Percentiles rank a stretch among this genome's conserved stretches.
Evolutionary conservation across 768 basidiomycete genomes (phyloP).

Genomic region (Chalciporus pseudorubinellus): DNA sequence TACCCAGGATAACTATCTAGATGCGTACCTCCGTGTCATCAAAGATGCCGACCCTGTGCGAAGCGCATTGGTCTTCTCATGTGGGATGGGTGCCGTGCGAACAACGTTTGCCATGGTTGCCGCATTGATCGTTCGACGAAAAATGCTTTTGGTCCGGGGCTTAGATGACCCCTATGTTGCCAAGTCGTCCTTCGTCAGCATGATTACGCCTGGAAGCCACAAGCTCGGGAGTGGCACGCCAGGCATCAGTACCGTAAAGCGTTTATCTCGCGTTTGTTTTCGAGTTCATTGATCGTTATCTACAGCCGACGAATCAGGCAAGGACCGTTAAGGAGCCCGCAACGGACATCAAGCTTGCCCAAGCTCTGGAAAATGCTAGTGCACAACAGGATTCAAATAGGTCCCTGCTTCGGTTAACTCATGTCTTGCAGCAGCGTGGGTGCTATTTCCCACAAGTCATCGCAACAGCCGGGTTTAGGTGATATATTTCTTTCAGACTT

Average conservation of each 20-base stretch:
- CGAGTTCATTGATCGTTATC: conserved; percentile 4
- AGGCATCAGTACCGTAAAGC: conserved; percentile 49
- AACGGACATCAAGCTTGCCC: conserved; percentile 57
- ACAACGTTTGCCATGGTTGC: conserved; percentile 98
- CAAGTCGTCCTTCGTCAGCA: conserved; percentile 29
- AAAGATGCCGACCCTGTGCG: conserved; percentile 72
- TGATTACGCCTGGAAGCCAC: conserved; percentile 5
- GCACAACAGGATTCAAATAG: conserved; percentile 78
- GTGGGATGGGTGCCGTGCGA: conserved; percentile 95
- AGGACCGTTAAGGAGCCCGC: too few species aligned
- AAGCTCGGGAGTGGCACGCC: conserved; percentile 30
- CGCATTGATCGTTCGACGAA: conserved; percentile 80
- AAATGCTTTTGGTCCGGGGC: conserved; percentile 61
- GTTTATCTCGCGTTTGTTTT: not conserved
- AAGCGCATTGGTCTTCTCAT: conserved; percentile 89
- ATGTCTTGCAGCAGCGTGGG: conserved; percentile 77
- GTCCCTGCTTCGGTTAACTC: conserved; percentile 74
- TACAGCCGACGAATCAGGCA: conserved; percentile 31
- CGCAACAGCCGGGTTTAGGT: not conserved
- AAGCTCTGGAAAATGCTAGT: conserved; percentile 70
- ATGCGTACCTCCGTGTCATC: conserved; percentile 85
- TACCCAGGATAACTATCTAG: conserved; percentile 85
- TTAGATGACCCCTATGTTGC: conserved; percentile 74
- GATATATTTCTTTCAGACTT: conserved; percentile 48
- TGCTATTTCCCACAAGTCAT: not conserved